These are phyloP conservation scores for Fusarium torreyae DNA, from an alignment of 2,329 filamentous ascomycete species.

Conservation along the genomic window DNA sequence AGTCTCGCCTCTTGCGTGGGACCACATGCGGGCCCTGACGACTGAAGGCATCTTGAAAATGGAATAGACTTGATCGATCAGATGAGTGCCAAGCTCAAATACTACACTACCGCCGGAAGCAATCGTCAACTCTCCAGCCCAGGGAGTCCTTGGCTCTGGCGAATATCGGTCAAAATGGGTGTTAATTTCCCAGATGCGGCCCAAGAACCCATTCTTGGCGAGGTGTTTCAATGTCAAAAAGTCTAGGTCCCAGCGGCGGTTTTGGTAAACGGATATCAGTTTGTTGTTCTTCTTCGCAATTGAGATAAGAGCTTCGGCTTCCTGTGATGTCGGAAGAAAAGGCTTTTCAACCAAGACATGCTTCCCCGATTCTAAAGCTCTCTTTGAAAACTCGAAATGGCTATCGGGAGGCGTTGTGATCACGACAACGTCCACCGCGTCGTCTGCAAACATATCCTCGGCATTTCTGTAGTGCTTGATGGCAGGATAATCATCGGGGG, in stretches of 20 bases:
- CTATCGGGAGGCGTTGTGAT: background rate
- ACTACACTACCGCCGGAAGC: background rate
- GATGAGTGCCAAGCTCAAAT: background rate
- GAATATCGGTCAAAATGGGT: background rate
- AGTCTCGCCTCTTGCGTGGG: background rate
- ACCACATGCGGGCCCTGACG: background rate
- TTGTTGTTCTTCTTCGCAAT: background rate
- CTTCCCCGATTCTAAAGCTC: background rate
- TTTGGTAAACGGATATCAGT: background rate
- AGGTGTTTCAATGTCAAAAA: background rate
- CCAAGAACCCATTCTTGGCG: background rate
- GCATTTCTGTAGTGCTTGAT: background rate
- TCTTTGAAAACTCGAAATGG: background rate
- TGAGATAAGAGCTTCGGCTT: background rate
- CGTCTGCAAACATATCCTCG: background rate
- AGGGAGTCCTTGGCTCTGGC: background rate
- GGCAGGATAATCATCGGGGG: background rate
- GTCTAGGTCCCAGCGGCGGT: background rate
- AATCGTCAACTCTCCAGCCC: background rate
- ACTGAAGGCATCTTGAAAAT: background rate
- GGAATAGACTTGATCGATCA: background rate
- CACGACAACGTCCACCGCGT: background rate
- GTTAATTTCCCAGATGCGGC: background rate
- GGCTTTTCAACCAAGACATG: background rate
- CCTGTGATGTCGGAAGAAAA: background rate